phyloP scores from a whole-genome alignment of 148 eudicot species.

The Chenopodium suecicum region DNA sequence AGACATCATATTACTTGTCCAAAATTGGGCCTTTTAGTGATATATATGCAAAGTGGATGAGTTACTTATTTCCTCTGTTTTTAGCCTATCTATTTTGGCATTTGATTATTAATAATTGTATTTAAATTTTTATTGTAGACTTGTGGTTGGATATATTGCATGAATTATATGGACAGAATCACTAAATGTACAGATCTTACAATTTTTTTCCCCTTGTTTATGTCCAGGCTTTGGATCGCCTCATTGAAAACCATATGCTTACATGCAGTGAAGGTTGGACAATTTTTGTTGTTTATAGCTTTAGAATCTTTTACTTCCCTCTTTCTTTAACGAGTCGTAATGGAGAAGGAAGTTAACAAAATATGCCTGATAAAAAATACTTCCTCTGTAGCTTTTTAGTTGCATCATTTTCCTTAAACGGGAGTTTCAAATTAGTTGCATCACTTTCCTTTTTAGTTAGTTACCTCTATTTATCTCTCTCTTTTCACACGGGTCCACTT shows the following conservation, averaged over 20 bases:
- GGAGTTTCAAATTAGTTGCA: too few species aligned
- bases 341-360: neutral
- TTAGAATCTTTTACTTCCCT: neutral
- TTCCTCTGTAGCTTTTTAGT: too few species aligned
- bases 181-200: constrained; percentile 1
- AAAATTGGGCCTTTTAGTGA: neutral
- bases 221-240: constrained; percentile 86
- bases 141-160: constrained; percentile 3
- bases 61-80: neutral
- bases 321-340: neutral
- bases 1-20: neutral
- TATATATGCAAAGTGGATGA: neutral
- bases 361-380: too few species aligned
- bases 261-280: constrained; percentile 85
- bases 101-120: neutral
- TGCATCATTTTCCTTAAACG: too few species aligned
- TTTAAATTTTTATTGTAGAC: neutral
- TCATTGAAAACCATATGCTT: constrained; percentile 93
- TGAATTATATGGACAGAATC: neutral
- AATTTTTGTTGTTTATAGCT: neutral
- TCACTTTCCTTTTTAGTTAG: too few species aligned
- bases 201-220: constrained; percentile 7
- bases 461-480: too few species aligned
- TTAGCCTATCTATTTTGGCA: neutral
- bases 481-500: too few species aligned